Evolutionary conservation across 1,284 basidiomycete species (phyloP), one percentile per base, ranked within the genome.

Genomic region (Fomitopsis schrenkii): DNA sequence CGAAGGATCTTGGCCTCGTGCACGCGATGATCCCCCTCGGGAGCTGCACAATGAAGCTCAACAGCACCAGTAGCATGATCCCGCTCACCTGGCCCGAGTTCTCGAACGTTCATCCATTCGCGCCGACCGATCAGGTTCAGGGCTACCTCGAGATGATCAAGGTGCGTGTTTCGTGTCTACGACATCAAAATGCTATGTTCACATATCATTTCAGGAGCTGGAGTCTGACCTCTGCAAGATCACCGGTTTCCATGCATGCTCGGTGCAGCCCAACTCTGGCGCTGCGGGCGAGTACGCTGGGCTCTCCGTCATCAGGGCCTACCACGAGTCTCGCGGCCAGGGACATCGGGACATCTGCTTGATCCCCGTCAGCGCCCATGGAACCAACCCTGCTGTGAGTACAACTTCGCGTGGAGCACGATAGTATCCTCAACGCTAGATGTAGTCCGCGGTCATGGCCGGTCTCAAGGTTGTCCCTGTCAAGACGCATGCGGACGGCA

Each of bases 11-110:
- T 60, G 93, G 94, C 36, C 89, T 99, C 40, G 91, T 93, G 6
- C 96, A 99, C 74, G 88, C 94, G 44, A 98, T 98, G 95, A 98
- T 98, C 70, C 93, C 97, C 5, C 87, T 99, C 14, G 97, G 97
- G 60, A 97, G 92, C 70, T 96, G 94, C 75, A 96, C 94, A 10
- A 97, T 97, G 95, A 96, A 98, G 80, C 83, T 98, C 65, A 98
- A 98, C 80, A 95, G 93, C 72, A 97, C 94, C 15, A 95, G 93
- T 54, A 96, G 94, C 67, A 98, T 99, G 96, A 91, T 93, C 59
- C 95, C 97, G 14, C 80, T 99, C 40, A 97, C 95, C 7, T 94
- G 92, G 90, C 93, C 95, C 38, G 94, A 95, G 74, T 98, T 95
- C 74, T 85, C 90, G 62, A 80, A 82, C 59, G 84, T 98, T 1